Percentiles rank a stretch among this genome's conserved stretches.
Evolutionary conservation across 2,329 filamentous ascomycete species (phyloP).

Genomic region (Trichoderma atroviride): DNA sequence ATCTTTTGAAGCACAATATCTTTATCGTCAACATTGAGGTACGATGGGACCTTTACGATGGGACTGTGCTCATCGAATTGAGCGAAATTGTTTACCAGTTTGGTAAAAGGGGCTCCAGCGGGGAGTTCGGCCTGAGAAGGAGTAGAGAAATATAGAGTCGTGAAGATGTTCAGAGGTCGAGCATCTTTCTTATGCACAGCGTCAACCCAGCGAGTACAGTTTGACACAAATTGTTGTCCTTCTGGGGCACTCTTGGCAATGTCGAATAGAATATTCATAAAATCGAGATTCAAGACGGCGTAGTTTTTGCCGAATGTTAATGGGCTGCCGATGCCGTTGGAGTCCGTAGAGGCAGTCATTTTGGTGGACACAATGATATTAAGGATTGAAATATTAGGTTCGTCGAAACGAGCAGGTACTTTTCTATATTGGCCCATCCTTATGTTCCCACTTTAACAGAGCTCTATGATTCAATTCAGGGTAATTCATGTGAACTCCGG

Average conservation of each 20-base stretch:
- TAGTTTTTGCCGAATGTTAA: conserved; percentile 25
- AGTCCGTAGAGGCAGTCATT: background rate
- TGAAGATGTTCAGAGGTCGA: conserved; percentile 44
- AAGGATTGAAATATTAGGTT: background rate
- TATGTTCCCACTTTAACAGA: background rate
- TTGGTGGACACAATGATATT: background rate
- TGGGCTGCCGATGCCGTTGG: background rate
- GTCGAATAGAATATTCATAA: conserved; percentile 43
- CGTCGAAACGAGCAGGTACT: background rate
- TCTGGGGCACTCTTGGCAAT: conserved; percentile 38
- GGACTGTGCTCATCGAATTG: conserved; percentile 33
- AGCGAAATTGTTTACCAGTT: conserved; percentile 32
- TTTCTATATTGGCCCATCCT: background rate
- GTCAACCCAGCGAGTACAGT: conserved; percentile 41
- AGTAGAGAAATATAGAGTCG: conserved; percentile 40
- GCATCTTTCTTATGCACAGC: conserved; percentile 42
- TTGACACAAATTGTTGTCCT: conserved; percentile 32
- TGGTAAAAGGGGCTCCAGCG: conserved; percentile 40
- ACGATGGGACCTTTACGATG: conserved; percentile 38
- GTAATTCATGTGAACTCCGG: background rate
- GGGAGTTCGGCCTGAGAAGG: conserved; percentile 41
- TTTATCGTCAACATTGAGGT: conserved; percentile 38
- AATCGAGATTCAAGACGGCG: conserved; percentile 41
- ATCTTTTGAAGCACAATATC: conserved; percentile 46
- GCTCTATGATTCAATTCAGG: too few species aligned